Conservation (phyloP, 75 land plant genomes). For the Cupressus sempervirens region DNA sequence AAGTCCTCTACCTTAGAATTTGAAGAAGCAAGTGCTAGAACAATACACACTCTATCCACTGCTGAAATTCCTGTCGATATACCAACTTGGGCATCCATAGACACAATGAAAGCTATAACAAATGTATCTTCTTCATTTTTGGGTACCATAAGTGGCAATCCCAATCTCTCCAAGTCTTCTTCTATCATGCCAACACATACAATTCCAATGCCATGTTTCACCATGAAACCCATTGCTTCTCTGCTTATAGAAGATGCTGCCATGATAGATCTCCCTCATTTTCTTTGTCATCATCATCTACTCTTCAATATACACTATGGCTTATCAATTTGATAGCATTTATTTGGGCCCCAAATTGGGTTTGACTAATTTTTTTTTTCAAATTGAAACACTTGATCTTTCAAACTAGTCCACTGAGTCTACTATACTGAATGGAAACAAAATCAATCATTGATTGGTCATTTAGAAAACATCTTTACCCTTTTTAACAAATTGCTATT, state of each 20-base stretch:
- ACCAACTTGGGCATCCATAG: conserved; percentile 76
- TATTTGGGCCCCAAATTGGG: too few relatives aligned
- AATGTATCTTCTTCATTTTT: conserved; percentile 44
- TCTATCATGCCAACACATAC: conserved; percentile 83
- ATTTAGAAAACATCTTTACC: too few relatives aligned
- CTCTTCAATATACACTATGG: too few relatives aligned
- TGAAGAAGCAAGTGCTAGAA: conserved; percentile 63
- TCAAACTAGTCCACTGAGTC: too few relatives aligned
- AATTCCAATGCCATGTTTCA: conserved; percentile 78
- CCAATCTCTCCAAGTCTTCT: conserved; percentile 69
- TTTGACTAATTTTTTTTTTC: too few relatives aligned
- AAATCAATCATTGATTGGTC: too few relatives aligned
- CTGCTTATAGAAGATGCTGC: conserved; percentile 54
- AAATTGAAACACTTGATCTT: too few relatives aligned
- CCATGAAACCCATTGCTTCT: conserved; percentile 53
- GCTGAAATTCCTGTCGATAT: conserved; percentile 83
- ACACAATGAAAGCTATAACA: conserved; percentile 65
- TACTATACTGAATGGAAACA: too few relatives aligned
- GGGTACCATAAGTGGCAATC: conserved; percentile 69
- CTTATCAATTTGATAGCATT: too few relatives aligned
- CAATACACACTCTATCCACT: conserved; percentile 66
- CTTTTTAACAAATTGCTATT: too few relatives aligned
- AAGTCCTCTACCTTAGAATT: conserved; percentile 62
- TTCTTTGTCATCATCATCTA: conserved; percentile 79
- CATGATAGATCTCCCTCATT: conserved; percentile 77